Conservation (phyloP, 2,329 filamentous ascomycete genomes). For the Dothideomycetidae sp. region DNA sequence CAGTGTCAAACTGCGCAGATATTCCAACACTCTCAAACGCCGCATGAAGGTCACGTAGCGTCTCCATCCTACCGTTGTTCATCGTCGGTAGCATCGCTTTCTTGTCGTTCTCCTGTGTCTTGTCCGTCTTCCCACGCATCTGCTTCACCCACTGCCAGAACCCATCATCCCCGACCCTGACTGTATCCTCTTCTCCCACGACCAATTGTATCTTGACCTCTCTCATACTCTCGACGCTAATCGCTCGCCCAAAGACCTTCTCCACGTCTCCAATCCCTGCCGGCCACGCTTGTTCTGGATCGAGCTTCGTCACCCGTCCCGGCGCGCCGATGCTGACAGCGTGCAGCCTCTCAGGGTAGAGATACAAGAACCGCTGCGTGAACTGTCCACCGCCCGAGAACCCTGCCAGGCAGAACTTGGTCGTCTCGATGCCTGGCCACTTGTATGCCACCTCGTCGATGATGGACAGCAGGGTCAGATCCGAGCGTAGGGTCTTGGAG, state of each 20-base stretch:
- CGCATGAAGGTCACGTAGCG: too few species aligned
- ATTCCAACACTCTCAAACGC: too few species aligned
- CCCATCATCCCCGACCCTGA: too few species aligned
- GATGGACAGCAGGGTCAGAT: conserved; percentile 1
- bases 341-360: not conserved
- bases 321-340: conserved; percentile 7
- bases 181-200: conserved; percentile 4
- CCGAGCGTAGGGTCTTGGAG: not conserved
- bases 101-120: too few species aligned
- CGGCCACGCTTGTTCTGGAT: conserved; percentile 1
- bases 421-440: conserved; percentile 2
- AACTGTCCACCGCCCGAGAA: conserved; percentile 8
- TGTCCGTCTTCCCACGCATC: too few species aligned
- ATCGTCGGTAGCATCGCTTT: too few species aligned
- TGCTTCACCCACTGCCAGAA: too few species aligned
- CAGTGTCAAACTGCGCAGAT: too few species aligned
- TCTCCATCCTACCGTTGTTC: too few species aligned
- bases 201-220: conserved; percentile 1
- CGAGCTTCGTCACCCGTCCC: conserved; percentile 1
- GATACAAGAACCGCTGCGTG: conserved; percentile 4
- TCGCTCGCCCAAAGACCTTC: not conserved
- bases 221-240: not conserved
- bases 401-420: conserved; percentile 1
- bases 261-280: conserved; percentile 1
- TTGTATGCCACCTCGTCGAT: not conserved